phyloP scores from a whole-genome alignment of 2,329 filamentous ascomycete species.

The Mycogone perniciosa region DNA sequence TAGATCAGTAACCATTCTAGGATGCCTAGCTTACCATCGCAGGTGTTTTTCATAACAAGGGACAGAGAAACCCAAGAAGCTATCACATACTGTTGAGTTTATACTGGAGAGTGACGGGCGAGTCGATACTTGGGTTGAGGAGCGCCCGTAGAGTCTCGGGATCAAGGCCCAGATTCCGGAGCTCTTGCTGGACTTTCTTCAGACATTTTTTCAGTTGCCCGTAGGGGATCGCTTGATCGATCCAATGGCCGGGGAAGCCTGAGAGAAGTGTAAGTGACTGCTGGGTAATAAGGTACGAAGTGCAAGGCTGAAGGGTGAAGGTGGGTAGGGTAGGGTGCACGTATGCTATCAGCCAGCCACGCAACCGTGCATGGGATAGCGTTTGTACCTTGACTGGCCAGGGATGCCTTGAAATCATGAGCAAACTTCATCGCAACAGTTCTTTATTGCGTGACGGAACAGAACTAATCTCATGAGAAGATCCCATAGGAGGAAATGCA shows the following conservation, averaged over 20 bases:
- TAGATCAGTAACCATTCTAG: not conserved
- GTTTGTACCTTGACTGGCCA: conserved; percentile 52
- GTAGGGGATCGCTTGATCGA: conserved; percentile 75
- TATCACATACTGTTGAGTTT: conserved; percentile 42
- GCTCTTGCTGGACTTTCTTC: conserved; percentile 69
- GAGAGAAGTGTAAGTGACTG: not conserved
- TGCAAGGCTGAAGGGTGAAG: no score
- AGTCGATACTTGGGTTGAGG: conserved; percentile 44
- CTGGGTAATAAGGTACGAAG: not conserved
- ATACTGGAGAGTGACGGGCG: conserved; percentile 46
- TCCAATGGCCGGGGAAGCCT: conserved; percentile 67
- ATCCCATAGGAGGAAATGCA: not conserved
- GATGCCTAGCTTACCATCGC: not conserved
- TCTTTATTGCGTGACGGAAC: conserved; percentile 4
- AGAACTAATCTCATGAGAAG: no score
- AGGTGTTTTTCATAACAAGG: not conserved
- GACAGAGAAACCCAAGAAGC: not conserved
- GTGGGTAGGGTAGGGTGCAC: no score
- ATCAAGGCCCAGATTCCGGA: conserved; percentile 65
- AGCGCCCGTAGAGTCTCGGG: conserved; percentile 62
- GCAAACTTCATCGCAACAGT: conserved; percentile 71
- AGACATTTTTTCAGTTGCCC: conserved; percentile 83
- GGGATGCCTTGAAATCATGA: conserved; percentile 64
- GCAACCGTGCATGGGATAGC: no score
- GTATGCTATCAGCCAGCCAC: no score